Conservation (phyloP, 2,329 filamentous ascomycete species). For the Fusarium miscanthi region DNA sequence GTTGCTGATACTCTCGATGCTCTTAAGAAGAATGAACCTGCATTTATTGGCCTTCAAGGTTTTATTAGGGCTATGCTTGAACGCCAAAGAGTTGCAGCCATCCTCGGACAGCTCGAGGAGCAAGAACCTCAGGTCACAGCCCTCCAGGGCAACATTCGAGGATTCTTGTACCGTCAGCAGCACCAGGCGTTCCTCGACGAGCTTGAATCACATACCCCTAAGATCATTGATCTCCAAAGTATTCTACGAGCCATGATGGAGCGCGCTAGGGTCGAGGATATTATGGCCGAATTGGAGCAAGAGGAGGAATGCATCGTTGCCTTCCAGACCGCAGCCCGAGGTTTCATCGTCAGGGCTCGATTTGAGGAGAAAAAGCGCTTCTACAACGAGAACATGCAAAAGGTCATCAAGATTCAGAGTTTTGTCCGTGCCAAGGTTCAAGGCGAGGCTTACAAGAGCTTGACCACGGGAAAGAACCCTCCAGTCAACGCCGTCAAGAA, state of each 20-base stretch:
- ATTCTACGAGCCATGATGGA: conserved; percentile 82
- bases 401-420: conserved; percentile 98
- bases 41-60: conserved; percentile 66
- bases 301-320: conserved; percentile 82
- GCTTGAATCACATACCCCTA: conserved; percentile 74
- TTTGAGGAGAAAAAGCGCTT: conserved; percentile 89
- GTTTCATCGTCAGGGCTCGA: conserved; percentile 75
- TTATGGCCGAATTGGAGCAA: conserved; percentile 81
- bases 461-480: conserved; percentile 95
- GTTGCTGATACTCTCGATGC: conserved; percentile 60
- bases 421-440: conserved; percentile 95
- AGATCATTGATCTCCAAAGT: conserved; percentile 78
- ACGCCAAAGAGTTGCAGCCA: conserved; percentile 60
- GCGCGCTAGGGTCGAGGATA: conserved; percentile 76
- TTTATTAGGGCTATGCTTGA: conserved; percentile 70
- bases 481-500: conserved; percentile 97
- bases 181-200: conserved; percentile 73
- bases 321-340: conserved; percentile 80
- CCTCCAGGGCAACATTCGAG: conserved; percentile 76
- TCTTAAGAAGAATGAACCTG: conserved; percentile 58
- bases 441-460: conserved; percentile 96
- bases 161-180: conserved; percentile 70
- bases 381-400: conserved; percentile 98
- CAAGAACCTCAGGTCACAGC: conserved; percentile 67
- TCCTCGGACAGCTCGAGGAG: conserved; percentile 66